These are phyloP conservation scores for Fraxinus sp. DNA, from an alignment of 305 asterid species.

Conservation along the genomic window DNA sequence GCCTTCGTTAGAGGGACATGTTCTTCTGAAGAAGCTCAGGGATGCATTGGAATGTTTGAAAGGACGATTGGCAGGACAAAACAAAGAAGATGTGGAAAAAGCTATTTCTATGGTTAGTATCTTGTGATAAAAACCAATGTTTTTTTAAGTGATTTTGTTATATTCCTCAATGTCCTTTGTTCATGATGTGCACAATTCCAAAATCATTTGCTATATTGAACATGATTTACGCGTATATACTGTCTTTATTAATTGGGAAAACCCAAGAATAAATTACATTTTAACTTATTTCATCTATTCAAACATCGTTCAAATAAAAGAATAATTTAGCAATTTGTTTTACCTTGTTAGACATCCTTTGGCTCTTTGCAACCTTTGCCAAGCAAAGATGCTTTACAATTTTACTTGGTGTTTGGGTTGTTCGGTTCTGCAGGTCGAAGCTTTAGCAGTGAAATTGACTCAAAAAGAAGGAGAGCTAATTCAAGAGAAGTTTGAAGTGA, in stretches of 20 bases:
- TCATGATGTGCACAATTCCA: neutral
- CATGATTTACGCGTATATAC: neutral
- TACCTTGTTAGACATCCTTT: neutral
- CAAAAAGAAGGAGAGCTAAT: slow-evolving; percentile 97
- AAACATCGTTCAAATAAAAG: neutral
- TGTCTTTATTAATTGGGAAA: neutral
- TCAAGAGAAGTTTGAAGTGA: slow-evolving; percentile 97
- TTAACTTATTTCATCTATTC: neutral
- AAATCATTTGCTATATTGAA: neutral
- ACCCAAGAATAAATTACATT: neutral
- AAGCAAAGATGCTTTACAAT: neutral
- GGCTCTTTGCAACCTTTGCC: neutral
- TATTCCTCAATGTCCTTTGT: neutral
- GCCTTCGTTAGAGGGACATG: slow-evolving; percentile 90
- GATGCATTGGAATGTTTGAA: slow-evolving; percentile 84
- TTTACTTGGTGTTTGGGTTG: slow-evolving; percentile 6
- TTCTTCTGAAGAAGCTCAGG: slow-evolving; percentile 95
- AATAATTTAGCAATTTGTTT: neutral
- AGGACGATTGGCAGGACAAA: slow-evolving; percentile 79
- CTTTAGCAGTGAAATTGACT: slow-evolving; percentile 87
- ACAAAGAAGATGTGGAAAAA: slow-evolving; percentile 82
- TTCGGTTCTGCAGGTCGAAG: slow-evolving; percentile 67
- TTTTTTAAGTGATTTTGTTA: neutral
- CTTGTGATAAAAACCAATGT: neutral
- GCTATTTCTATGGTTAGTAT: slow-evolving; percentile 86